Evolutionary conservation across 192 early-diverging fungal genomes (phyloP).

Genomic region (Hyaloraphidium curvatum): DNA sequence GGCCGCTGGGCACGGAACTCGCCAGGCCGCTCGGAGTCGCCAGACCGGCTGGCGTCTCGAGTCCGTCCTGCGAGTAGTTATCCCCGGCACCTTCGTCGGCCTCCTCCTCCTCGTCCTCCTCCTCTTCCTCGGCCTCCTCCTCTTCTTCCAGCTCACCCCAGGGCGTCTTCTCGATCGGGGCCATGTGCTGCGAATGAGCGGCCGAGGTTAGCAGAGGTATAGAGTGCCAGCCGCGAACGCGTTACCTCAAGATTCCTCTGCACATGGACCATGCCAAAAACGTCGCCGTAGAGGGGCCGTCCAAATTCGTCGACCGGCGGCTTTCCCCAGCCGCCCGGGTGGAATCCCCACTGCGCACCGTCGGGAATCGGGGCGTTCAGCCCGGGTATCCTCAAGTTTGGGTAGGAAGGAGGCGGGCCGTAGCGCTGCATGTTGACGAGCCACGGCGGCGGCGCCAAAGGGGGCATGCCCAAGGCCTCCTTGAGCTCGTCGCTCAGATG

Average conservation of each 20-base stretch:
- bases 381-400: conserved; percentile 73
- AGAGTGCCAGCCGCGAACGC: background rate
- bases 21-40: conserved; percentile 69
- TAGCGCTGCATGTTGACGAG: conserved; percentile 96
- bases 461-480: conserved; percentile 74
- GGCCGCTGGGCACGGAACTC: conserved; percentile 40
- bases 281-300: conserved; percentile 87
- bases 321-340: conserved; percentile 85
- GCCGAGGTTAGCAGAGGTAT: background rate
- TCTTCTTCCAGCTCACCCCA: conserved; percentile 84
- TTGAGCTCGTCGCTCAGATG: conserved; percentile 67
- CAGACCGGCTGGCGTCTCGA: conserved; percentile 32
- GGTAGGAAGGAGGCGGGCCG: conserved; percentile 89
- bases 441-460: conserved; percentile 88
- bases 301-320: conserved; percentile 70
- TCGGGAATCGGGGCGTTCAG: conserved; percentile 90
- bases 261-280: conserved; percentile 53
- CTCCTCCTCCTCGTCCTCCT: conserved; percentile 20
- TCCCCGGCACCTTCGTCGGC: background rate
- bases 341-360: conserved; percentile 97
- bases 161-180: conserved; percentile 45
- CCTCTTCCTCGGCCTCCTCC: conserved; percentile 33
- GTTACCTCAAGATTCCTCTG: conserved; percentile 31
- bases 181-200: conserved; percentile 22
- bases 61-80: conserved; percentile 7